A percentile compares a stretch with the other conserved stretches of the same genome.
phyloP scores from a whole-genome alignment of 2,329 filamentous ascomycete species.

The Penicillium sp. region DNA sequence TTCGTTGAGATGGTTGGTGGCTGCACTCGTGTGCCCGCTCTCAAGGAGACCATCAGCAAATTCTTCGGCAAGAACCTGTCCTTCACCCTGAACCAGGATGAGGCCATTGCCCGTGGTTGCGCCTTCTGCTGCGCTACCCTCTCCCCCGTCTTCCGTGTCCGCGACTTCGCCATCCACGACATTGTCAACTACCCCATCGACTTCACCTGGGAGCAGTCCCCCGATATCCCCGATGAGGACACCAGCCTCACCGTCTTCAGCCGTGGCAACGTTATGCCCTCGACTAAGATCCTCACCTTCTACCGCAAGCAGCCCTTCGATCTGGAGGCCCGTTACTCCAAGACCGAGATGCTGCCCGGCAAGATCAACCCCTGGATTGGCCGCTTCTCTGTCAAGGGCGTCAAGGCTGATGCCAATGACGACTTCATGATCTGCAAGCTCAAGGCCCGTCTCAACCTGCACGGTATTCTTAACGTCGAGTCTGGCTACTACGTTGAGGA shows the following conservation, averaged over 20 bases:
- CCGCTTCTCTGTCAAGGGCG: conserved; percentile 95
- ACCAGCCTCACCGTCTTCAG: conserved; percentile 97
- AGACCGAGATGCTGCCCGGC: conserved; percentile 83
- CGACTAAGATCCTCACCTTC: conserved; percentile 98
- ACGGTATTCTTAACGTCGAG: conserved; percentile 95
- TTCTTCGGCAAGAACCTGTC: conserved; percentile 94
- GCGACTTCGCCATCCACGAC: conserved; percentile 96
- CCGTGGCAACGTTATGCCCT: conserved; percentile 94
- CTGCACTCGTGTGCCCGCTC: conserved; percentile 86
- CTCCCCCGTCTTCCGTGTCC: conserved; percentile 96
- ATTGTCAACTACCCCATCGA: conserved; percentile 98
- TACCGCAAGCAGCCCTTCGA: conserved; percentile 98
- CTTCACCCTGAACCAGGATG: conserved; percentile 97
- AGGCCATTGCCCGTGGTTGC: conserved; percentile 92
- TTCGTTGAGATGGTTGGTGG: conserved; percentile 91
- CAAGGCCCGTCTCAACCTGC: conserved; percentile 94
- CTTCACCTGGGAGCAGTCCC: conserved; percentile 98
- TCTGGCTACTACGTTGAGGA: conserved; percentile 98
- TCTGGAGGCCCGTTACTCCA: conserved; percentile 90
- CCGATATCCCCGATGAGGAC: conserved; percentile 97
- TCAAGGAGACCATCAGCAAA: conserved; percentile 86
- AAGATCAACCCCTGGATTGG: conserved; percentile 95
- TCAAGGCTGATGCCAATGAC: conserved; percentile 89
- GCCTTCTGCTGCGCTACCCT: conserved; percentile 98
- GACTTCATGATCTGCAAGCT: conserved; percentile 99